Evolutionary conservation across 2,329 filamentous ascomycete genomes (phyloP).

Genomic region (Aspergillus sp.): DNA sequence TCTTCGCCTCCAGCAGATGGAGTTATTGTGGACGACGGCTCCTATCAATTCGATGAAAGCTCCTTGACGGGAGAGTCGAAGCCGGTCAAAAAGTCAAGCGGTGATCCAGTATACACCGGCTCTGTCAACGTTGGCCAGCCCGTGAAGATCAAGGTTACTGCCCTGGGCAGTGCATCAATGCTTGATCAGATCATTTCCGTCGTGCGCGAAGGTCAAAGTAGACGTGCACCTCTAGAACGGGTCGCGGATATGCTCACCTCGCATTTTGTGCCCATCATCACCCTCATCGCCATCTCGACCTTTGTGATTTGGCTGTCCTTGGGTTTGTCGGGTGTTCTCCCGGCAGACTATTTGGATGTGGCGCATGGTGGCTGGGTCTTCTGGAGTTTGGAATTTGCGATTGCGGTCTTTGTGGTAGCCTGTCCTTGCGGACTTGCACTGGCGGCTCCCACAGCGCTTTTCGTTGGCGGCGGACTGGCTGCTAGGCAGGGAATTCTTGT

Average conservation of each 20-base stretch:
- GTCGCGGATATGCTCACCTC: conserved; percentile 49
- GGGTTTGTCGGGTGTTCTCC: conserved; percentile 43
- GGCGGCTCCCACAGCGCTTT: conserved; percentile 83
- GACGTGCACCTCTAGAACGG: conserved; percentile 49
- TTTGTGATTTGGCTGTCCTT: conserved; percentile 49
- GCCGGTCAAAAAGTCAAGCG: conserved; percentile 43
- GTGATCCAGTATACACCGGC: conserved; percentile 47
- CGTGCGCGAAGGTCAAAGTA: conserved; percentile 50
- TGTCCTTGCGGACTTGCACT: conserved; percentile 82
- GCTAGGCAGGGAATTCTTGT: conserved; percentile 78
- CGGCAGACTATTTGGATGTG: conserved; percentile 52
- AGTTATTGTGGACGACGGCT: conserved; percentile 53
- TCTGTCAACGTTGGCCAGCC: conserved; percentile 50
- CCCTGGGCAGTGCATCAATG: conserved; percentile 49
- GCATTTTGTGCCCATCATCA: conserved; percentile 52
- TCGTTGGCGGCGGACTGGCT: conserved; percentile 77
- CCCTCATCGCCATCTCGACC: conserved; percentile 47
- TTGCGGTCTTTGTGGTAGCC: conserved; percentile 82
- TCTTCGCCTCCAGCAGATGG: conserved; percentile 85
- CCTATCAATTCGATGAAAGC: conserved; percentile 79
- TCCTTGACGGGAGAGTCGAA: conserved; percentile 68
- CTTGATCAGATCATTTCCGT: conserved; percentile 51
- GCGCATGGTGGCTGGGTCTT: conserved; percentile 52
- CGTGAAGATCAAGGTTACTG: conserved; percentile 44
- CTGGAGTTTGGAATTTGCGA: conserved; percentile 64